Evolutionary conservation across 176 grass and related monocot genomes (phyloP), one percentile per base, ranked within the genome.

Genomic region (Rhynchospora breviuscula): DNA sequence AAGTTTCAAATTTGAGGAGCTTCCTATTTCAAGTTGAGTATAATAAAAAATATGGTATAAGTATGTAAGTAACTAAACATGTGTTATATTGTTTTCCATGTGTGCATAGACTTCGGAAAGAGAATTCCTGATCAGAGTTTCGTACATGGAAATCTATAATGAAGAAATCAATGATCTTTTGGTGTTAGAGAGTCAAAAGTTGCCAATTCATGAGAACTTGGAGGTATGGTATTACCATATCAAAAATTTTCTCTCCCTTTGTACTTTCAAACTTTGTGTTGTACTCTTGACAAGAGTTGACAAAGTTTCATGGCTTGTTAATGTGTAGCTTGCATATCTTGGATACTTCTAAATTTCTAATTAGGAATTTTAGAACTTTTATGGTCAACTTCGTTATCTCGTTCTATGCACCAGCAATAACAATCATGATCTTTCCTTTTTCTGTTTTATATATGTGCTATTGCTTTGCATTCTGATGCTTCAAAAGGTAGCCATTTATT

Each of bases 91-190:
- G 29, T 75, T 83, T 83, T 84, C 2, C 58, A 26, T 21, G 7
- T 85, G 54, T 25, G 25, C 4, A 15, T 84, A 99, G 96, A 88
- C 76, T 1, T 58, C 81, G n/a, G 88, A 95, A 1, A 86, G 93
- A 0, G 93, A 93, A 77, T 99, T 95, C 88, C 84, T 99, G 53
- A 88, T 99, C 65, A 88, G 96, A 56, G 91, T 99, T 76, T 99
- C 96, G 2, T 99, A 99, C 86, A 95, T 99, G 96, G 93, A 99
- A 87, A 99, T 99, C 35, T 99, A 99, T 77, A 99, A 99, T n/a
- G 96, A 99, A 72, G 96, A 99, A 19, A 95, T 99, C 67, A 95
- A 99, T 51, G 96, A 99, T 18, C 93, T 99, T 40, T 67, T 99
- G 54, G 49, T 40, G 5, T 56, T 99, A 7, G 86, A 86, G 65